Evolutionary conservation across 1,284 basidiomycete species (phyloP).

Genomic region (Cryptococcus wingfieldii): DNA sequence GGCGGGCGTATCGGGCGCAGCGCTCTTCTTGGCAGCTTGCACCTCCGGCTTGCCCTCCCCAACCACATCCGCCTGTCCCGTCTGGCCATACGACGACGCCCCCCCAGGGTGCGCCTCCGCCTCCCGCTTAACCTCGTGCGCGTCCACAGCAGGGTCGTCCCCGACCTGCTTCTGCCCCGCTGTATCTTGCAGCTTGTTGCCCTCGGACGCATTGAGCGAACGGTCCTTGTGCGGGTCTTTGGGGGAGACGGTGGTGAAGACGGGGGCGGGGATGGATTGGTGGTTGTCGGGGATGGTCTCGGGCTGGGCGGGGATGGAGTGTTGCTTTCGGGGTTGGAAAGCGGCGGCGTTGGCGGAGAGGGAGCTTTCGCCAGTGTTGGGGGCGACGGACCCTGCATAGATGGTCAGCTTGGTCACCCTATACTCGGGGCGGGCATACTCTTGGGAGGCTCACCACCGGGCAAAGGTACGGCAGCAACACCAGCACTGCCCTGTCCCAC

Average conservation of each 20-base stretch:
- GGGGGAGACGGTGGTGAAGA: conserved; percentile 31
- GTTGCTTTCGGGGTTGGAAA: conserved; percentile 2
- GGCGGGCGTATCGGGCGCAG: conserved; percentile 11
- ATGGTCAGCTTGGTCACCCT: neutral
- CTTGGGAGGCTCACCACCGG: conserved; percentile 19
- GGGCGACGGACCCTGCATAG: conserved; percentile 10
- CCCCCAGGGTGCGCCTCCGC: conserved; percentile 19
- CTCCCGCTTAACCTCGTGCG: conserved; percentile 29
- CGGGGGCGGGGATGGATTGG: conserved; percentile 32
- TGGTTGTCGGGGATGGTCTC: conserved; percentile 35
- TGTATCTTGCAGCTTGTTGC: conserved; percentile 10
- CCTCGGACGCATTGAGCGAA: conserved; percentile 16
- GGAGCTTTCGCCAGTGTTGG: neutral
- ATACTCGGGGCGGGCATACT: conserved; percentile 13
- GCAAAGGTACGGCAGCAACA: conserved; percentile 16
- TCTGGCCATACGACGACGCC: conserved; percentile 2
- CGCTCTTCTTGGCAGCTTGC: conserved; percentile 5
- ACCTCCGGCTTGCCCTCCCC: conserved; percentile 7
- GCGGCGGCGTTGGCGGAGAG: no score
- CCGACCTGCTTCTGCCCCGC: conserved; percentile 26
- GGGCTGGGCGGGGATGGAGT: conserved; percentile 40
- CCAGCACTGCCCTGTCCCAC: conserved; percentile 4
- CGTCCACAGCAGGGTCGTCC: conserved; percentile 23
- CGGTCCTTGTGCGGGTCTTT: conserved; percentile 40
- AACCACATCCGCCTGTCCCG: conserved; percentile 2